phyloP scores from a whole-genome alignment of 345 rosid genomes.

The Geranium brycei region DNA sequence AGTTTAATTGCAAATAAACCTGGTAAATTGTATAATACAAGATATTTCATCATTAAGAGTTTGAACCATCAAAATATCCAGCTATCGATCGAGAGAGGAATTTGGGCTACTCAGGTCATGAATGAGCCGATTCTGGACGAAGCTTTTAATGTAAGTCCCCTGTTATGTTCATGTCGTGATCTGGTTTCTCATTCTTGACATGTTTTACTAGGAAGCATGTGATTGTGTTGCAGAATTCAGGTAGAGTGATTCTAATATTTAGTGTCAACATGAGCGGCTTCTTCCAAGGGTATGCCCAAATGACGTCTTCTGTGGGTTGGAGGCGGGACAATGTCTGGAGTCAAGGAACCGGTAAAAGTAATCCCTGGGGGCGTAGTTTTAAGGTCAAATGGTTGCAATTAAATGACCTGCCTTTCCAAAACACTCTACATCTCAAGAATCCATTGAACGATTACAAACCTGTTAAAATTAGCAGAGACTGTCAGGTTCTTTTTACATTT shows the following conservation, averaged over 20 bases:
- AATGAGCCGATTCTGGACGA: conserved; percentile 95
- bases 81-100: conserved; percentile 64
- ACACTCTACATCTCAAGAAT: conserved; percentile 90
- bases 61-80: conserved; percentile 69
- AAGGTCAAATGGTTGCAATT: conserved; percentile 78
- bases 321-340: conserved; percentile 86
- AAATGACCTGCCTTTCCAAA: conserved; percentile 81
- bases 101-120: conserved; percentile 99
- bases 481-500: conserved; percentile 49
- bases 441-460: conserved; percentile 87
- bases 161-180: conserved; percentile 10
- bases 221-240: conserved; percentile 63
- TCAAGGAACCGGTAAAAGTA: conserved; percentile 73
- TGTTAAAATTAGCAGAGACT: conserved; percentile 96
- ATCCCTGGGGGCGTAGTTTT: conserved; percentile 91
- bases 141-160: conserved; percentile 67
- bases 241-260: conserved; percentile 69
- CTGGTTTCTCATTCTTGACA: conserved; percentile 13
- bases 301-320: conserved; percentile 89
- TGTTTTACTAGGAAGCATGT: conserved; percentile 16
- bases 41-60: conserved; percentile 94
- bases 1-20: conserved; percentile 26
- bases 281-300: conserved; percentile 98
- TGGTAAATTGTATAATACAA: conserved; percentile 36
- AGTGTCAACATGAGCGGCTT: conserved; percentile 99